Conservation (phyloP, 73 alveolate genomes). For the Paramecium caudatum region DNA sequence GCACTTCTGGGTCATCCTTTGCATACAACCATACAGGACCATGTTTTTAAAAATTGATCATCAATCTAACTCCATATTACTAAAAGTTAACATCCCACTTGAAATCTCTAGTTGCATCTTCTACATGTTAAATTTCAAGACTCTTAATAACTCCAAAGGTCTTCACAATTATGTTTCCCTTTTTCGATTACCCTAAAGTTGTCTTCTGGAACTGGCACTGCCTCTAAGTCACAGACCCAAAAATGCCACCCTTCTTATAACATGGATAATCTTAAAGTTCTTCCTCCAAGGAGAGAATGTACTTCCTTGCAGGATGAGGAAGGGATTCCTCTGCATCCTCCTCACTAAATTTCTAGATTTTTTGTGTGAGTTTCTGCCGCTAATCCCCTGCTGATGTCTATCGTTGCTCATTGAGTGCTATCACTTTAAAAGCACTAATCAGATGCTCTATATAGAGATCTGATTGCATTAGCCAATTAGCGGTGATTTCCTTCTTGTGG, state of each 20-base stretch:
- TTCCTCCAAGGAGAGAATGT: background rate
- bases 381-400: background rate
- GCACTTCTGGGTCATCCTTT: conserved; percentile 1
- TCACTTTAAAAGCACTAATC: conserved; percentile 42
- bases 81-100: conserved; percentile 27
- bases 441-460: conserved; percentile 1
- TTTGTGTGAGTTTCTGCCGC: background rate
- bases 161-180: background rate
- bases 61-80: conserved; percentile 1
- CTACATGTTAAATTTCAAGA: background rate
- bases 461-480: conserved; percentile 1
- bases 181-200: background rate
- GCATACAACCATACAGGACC: conserved; percentile 48
- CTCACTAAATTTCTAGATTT: background rate
- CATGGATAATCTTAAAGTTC: conserved; percentile 6
- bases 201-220: background rate
- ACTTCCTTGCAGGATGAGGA: background rate
- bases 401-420: conserved; percentile 7
- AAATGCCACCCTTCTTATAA: conserved; percentile 46
- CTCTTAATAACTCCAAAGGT: background rate
- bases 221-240: conserved; percentile 45
- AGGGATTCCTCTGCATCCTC: conserved; percentile 40
- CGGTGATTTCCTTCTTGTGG: conserved; percentile 35
- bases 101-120: conserved; percentile 12
- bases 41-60: conserved; percentile 7